These are phyloP conservation scores for Penicillium daleae DNA, from an alignment of 495 filamentous ascomycete species.

Conservation along the genomic window DNA sequence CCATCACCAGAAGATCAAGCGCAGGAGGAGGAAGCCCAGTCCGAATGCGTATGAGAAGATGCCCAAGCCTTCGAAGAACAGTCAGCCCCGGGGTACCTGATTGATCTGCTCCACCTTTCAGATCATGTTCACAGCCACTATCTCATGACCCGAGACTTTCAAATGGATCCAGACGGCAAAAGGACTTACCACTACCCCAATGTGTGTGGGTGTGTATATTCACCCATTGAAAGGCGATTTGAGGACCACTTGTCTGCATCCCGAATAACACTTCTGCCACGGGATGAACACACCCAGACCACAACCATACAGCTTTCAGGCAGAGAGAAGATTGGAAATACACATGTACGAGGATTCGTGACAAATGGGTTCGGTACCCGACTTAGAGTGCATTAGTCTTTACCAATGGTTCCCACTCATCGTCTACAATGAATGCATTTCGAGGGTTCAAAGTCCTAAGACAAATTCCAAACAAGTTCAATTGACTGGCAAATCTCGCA, in stretches of 20 bases:
- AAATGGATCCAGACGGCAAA: not conserved
- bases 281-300: not conserved
- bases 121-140: not conserved
- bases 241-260: not conserved
- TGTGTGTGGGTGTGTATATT: not conserved
- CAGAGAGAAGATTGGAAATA: not conserved
- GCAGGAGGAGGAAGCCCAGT: constrained; percentile 64
- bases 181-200: not conserved
- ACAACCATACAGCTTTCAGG: not conserved
- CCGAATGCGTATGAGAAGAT: constrained; percentile 96
- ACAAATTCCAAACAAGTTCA: constrained; percentile 9
- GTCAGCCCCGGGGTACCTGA: constrained; percentile 15
- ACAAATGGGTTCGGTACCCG: not conserved
- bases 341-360: not conserved
- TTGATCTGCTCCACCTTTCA: not conserved
- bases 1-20: constrained; percentile 33
- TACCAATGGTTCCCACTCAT: not conserved
- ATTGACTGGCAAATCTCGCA: constrained; percentile 9
- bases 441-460: not conserved
- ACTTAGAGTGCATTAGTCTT: not conserved
- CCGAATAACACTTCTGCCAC: not conserved
- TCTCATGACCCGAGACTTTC: not conserved
- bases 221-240: not conserved
- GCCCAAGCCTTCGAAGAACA: constrained; percentile 57
- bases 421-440: not conserved